Evolutionary conservation across 371 early-diverging fungal species (phyloP).

Genomic region (Actinomucor elegans): DNA sequence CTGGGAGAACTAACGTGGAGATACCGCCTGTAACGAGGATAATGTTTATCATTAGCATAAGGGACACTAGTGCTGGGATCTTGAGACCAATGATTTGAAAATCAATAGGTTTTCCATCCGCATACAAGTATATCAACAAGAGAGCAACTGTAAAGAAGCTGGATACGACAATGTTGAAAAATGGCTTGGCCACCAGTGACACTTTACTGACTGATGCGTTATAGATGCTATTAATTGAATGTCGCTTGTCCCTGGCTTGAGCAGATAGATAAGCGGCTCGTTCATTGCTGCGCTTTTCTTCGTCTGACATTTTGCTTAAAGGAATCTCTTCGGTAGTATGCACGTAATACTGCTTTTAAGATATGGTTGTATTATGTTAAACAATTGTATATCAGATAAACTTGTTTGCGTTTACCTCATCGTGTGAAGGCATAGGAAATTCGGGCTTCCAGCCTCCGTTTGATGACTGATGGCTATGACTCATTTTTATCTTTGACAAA

Average conservation of each 20-base stretch:
- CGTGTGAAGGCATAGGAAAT: no score
- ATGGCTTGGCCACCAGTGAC: neutral
- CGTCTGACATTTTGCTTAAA: neutral
- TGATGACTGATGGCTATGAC: no score
- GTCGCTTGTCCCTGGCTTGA: neutral
- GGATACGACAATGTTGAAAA: slow-evolving; percentile 8
- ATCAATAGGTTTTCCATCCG: slow-evolving; percentile 23
- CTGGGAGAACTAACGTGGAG: slow-evolving; percentile 19
- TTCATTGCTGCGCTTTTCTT: neutral
- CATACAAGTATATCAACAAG: slow-evolving; percentile 14
- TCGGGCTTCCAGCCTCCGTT: no score
- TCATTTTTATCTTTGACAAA: no score
- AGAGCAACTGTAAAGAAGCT: slow-evolving; percentile 4
- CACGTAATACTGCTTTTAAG: neutral
- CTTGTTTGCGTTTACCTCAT: no score
- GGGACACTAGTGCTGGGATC: slow-evolving; percentile 21
- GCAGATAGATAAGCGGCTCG: no score
- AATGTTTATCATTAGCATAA: slow-evolving; percentile 16
- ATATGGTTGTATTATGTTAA: neutral
- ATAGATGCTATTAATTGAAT: neutral
- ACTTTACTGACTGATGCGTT: neutral
- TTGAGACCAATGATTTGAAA: slow-evolving; percentile 18
- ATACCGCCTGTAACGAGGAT: slow-evolving; percentile 31
- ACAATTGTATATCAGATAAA: no score
- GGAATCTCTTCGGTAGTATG: neutral